These are phyloP conservation scores for Exophiala alcalophila DNA, from an alignment of 2,329 filamentous ascomycete genomes.

Conservation along the genomic window DNA sequence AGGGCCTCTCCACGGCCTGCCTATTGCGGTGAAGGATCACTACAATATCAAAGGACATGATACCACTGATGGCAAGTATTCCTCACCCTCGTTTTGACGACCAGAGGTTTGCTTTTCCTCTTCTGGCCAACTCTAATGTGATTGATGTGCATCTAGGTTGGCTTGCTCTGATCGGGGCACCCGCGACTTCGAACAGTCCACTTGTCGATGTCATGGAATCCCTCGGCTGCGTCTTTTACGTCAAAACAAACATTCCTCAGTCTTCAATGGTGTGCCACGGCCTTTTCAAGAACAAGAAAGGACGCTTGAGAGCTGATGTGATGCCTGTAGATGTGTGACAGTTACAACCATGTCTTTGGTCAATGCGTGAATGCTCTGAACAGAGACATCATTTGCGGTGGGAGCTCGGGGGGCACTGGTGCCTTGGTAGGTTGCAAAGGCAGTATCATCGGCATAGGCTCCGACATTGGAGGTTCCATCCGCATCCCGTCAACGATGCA, in stretches of 20 bases:
- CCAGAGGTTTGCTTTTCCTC: constrained; percentile 45
- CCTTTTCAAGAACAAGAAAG: constrained; percentile 42
- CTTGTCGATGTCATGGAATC: constrained; percentile 30
- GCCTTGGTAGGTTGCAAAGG: constrained; percentile 41
- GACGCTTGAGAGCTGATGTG: constrained; percentile 48
- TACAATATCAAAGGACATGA: constrained; percentile 36
- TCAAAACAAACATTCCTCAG: constrained; percentile 53
- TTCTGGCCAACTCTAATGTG: constrained; percentile 52
- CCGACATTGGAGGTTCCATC: constrained; percentile 52
- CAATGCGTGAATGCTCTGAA: constrained; percentile 46
- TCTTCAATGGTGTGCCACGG: constrained; percentile 43
- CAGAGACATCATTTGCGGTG: constrained; percentile 45
- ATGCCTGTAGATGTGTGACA: constrained; percentile 40
- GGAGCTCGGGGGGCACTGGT: constrained; percentile 47
- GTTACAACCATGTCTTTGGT: constrained; percentile 52
- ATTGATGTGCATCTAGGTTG: constrained; percentile 53
- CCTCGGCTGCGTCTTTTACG: constrained; percentile 49
- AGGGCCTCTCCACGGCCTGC: constrained; percentile 61
- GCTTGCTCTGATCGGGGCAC: constrained; percentile 33
- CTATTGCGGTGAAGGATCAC: constrained; percentile 51
- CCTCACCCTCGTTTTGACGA: constrained; percentile 30
- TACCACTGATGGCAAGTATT: constrained; percentile 30
- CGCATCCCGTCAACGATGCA: constrained; percentile 49
- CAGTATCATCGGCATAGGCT: constrained; percentile 49
- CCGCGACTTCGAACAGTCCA: constrained; percentile 27